Evolutionary conservation across 495 filamentous ascomycete genomes (phyloP).

Genomic region (Staphylotrichum longicolle): DNA sequence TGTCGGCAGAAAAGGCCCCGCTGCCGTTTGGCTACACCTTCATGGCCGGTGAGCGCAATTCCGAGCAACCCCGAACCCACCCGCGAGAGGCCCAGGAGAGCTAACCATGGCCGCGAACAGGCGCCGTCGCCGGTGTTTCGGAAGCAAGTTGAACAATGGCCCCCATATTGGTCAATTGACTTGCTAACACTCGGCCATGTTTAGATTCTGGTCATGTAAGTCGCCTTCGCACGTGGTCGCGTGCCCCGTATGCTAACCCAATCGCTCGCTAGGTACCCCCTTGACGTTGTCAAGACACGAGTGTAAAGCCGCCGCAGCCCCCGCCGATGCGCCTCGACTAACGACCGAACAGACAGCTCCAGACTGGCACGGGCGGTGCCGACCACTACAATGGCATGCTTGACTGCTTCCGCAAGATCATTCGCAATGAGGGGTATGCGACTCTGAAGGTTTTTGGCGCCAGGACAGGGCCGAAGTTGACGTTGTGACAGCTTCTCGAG

Average conservation of each 20-base stretch:
- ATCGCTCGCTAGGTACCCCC: slow-evolving; percentile 72
- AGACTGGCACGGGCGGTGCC: slow-evolving; percentile 68
- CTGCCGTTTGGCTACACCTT: slow-evolving; percentile 39
- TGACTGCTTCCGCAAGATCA: slow-evolving; percentile 95
- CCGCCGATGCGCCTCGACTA: slow-evolving; percentile 26
- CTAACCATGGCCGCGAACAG: slow-evolving; percentile 28
- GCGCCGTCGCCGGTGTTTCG: slow-evolving; percentile 33
- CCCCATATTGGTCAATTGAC: slow-evolving; percentile 23
- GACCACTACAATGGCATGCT: slow-evolving; percentile 94
- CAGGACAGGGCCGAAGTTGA: slow-evolving; percentile 10
- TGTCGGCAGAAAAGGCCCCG: slow-evolving; percentile 35
- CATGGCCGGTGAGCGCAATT: slow-evolving; percentile 31
- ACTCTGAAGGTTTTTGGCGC: not conserved
- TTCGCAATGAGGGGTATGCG: slow-evolving; percentile 85
- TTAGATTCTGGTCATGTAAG: slow-evolving; percentile 85
- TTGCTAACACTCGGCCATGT: slow-evolving; percentile 33
- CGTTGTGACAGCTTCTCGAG: slow-evolving; percentile 64
- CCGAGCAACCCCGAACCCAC: slow-evolving; percentile 17
- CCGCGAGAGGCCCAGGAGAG: slow-evolving; percentile 2
- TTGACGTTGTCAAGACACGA: slow-evolving; percentile 97
- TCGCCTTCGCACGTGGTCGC: slow-evolving; percentile 22
- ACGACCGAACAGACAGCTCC: slow-evolving; percentile 68
- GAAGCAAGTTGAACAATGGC: slow-evolving; percentile 24
- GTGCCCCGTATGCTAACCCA: slow-evolving; percentile 25
- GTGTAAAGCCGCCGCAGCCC: slow-evolving; percentile 52